phyloP scores from a whole-genome alignment of 2,329 filamentous ascomycete species.

The Aspergillus fumigatiaffinis region DNA sequence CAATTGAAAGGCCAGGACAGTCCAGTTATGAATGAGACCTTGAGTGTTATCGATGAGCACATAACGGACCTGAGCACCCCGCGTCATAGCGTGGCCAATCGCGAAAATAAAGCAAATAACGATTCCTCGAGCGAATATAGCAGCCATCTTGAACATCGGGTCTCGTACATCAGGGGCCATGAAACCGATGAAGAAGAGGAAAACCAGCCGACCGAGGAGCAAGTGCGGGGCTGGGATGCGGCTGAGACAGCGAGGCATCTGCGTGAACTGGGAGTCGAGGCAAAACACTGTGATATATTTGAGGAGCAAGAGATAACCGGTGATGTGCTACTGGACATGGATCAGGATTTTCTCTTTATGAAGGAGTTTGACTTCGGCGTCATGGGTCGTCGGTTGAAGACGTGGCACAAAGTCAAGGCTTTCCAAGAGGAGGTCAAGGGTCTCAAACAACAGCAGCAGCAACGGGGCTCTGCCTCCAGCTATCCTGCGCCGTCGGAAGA shows the following conservation, averaged over 20 bases:
- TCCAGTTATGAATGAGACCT: conserved; percentile 86
- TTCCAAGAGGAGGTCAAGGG: conserved; percentile 81
- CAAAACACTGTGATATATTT: conserved; percentile 89
- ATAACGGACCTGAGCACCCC: conserved; percentile 78
- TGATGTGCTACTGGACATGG: conserved; percentile 89
- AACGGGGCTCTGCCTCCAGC: conserved; percentile 34
- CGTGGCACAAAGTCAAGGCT: conserved; percentile 93
- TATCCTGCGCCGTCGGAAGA: conserved; percentile 45
- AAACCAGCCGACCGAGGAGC: conserved; percentile 61
- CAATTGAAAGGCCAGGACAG: conserved; percentile 57
- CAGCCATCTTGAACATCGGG: conserved; percentile 67
- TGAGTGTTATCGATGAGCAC: conserved; percentile 95
- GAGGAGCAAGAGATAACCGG: conserved; percentile 93
- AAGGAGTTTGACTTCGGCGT: conserved; percentile 93
- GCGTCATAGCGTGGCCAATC: conserved; percentile 49
- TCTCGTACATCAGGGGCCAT: conserved; percentile 90
- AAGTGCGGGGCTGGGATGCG: conserved; percentile 77
- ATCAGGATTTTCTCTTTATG: conserved; percentile 90
- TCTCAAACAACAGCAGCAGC: conserved; percentile 44
- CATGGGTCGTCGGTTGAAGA: conserved; percentile 83
- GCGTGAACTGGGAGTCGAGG: conserved; percentile 78
- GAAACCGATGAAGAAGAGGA: conserved; percentile 94
- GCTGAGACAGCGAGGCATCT: conserved; percentile 85
- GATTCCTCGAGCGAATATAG: conserved; percentile 92
- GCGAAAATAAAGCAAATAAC: conserved; percentile 54